Evolutionary conservation across 345 rosid genomes (phyloP), one percentile per base, ranked within the genome.

Genomic region (Corymbia maculata): DNA sequence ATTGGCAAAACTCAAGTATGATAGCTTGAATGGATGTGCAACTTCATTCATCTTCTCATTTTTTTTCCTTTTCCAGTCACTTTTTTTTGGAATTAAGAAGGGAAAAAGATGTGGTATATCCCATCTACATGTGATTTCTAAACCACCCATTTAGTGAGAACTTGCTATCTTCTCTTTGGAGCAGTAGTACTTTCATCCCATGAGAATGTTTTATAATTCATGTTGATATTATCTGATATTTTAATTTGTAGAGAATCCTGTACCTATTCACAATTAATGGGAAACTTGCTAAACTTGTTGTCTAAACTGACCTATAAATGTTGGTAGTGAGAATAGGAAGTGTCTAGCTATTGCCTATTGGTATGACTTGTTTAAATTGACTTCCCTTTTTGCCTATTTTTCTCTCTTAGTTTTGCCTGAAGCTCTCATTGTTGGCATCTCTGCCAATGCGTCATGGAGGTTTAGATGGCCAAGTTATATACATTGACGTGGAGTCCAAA

Each of bases 1-100:
- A 95, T 95, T 26, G 99, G 99, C 42, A 97, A 97, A 92, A 96
- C 98, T 26, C 98, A 97, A 88, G 97, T 94, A 91, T 52, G 88
- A 30, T 21, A 80, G 21, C 32, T 50, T 26, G 44, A 24, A 59
- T 50, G 36, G 49, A 75, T 42, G 82, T 36, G 49, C 26, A 9
- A 75, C 49, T 42, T 42, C 49, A 19, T 75, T 49, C 44, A 30
- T 61, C 6, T 87, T 87, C 17, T 26, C 16, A 55, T 36, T 19
- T 30, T 75, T 45, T 36, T 42, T 87, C 24, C 4, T 26, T 30
- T 32, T 68, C 9, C 9, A 26, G 50, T 12, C 53, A 3, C 47
- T 52, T 16, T 21, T 52, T 85, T 7, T 45, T 13, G 86, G 10
- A 49, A 50, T 36, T 85, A n/a, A 28, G 36, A 42, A 85, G 51